Evolutionary conservation across 345 rosid genomes (phyloP), one percentile per base, ranked within the genome.

Genomic region (Aquilaria yunnanensis): DNA sequence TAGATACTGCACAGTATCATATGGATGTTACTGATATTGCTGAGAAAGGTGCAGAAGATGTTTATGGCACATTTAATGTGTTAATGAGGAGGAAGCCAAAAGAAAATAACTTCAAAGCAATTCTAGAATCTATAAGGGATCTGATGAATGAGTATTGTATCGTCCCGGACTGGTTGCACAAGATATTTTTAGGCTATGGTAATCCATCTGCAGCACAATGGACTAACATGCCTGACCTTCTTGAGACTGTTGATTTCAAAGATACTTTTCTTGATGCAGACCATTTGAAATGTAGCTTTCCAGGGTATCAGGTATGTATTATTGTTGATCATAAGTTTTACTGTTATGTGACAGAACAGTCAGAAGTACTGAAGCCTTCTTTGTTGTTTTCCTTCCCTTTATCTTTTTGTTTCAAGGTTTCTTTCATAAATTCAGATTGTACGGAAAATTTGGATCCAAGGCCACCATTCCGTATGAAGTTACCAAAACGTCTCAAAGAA

Each of bases 121-220:
- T 94, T 71, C 79, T 90, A 60, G 99, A 94, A 78, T 94, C 99
- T 41, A 94, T 94, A 60, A 88, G 99, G 80, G 99, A 94, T 80
- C 99, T 94, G 59, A 94, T 94, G 99, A 94, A 94, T 78, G 99
- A 94, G 71, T 94, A 86, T 63, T 94, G 97, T 76, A 86, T 94
- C 68, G 99, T 94, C 67, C 99, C 99, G 65, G 96, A 90, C 43
- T 94, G 99, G 99, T 69, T 94, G 84, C 97, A 90, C 72, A 88
- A 90, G 65, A 67, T 90, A 66, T 94, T 94, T 77, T 84, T 94
- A 73, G 99, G 99, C 48, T 94, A 94, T 77, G 99, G 99, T 33
- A 79, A 94, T 77, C 99, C 99, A 67, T 90, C 99, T 77, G 96
- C 96, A 48, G 99, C 99, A 48, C 99, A 94, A 66, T 94, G 99